Evolutionary conservation across 176 grass and related monocot genomes (phyloP), one percentile per base, ranked within the genome.

Genomic region (Pontederia paniculata): DNA sequence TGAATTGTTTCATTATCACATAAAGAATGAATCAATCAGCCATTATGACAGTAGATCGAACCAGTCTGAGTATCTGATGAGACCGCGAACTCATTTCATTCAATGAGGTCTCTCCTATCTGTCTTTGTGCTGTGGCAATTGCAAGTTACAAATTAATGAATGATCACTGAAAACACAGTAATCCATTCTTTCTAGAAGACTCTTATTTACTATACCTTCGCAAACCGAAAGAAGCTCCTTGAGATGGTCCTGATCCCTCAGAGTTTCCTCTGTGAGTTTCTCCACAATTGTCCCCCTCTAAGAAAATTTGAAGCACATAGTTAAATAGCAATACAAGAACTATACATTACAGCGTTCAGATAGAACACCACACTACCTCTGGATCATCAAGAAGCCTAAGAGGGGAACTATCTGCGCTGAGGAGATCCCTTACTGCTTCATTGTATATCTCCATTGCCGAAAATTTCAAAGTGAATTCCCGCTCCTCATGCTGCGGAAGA

Each of bases 371-470:
- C 19, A 17, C 42, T 56, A 96, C 90, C 78, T 96, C 85, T 0
- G 90, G 85, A 57, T 95, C 90, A 70, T 95, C 90, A 55, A 95
- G 90, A 48, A 86, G 76, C 70, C 90, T 69, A 21, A 95, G 74
- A 42, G 63, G 82, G 42, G 68, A 55, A 18, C 73, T 37, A 21
- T 95, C 85, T 9, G 65, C 12, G 55, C 59, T 95, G 17, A 95
- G 70, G 45, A 95, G 85, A 45, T 95, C 85, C 55, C 79, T 74
- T 16, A 95, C 90, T 4, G 85, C 90, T 77, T 95, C 90, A 15
- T 95, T 95, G 63, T 95, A 95, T 75, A 95, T 95, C 78, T 95
- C 90, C 73, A 95, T 78, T 0, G 85, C 85, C 1, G 90, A 95
- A 28, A 95, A 95, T 55, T 76, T 95, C 14, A 95, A 53, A 69